These are phyloP conservation scores for Fusarium marasasianum DNA, from an alignment of 2,329 filamentous ascomycete species.

Conservation along the genomic window DNA sequence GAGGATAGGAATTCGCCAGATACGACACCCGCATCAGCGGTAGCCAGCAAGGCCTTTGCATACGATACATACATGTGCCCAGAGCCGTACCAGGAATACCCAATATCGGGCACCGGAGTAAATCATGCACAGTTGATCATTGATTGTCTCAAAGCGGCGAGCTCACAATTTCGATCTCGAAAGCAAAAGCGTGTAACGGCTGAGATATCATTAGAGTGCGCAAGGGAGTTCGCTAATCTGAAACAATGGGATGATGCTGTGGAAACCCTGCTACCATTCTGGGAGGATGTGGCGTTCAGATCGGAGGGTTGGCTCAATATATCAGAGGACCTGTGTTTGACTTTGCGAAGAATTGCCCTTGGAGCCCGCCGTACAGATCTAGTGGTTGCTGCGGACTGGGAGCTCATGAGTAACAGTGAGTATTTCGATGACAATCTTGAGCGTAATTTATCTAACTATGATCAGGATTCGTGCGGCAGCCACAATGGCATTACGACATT, in stretches of 20 bases:
- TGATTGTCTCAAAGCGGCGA: conserved; percentile 61
- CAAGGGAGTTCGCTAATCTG: conserved; percentile 62
- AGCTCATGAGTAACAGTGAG: conserved; percentile 68
- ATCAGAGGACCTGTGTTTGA: conserved; percentile 69
- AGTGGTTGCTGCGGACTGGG: conserved; percentile 71
- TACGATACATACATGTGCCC: conserved; percentile 76
- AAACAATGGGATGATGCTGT: conserved; percentile 64
- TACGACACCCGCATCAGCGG: conserved; percentile 55
- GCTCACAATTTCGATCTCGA: conserved; percentile 62
- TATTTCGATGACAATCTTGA: conserved; percentile 5
- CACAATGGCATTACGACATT: conserved; percentile 71
- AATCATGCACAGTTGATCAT: conserved; percentile 67
- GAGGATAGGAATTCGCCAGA: conserved; percentile 64
- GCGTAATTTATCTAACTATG: conserved; percentile 6
- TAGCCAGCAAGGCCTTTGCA: conserved; percentile 61
- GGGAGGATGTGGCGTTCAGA: conserved; percentile 66
- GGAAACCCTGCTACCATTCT: conserved; percentile 64
- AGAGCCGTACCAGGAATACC: conserved; percentile 68
- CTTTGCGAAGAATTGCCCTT: conserved; percentile 65
- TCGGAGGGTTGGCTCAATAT: conserved; percentile 68
- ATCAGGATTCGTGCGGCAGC: conserved; percentile 62
- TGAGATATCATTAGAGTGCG: conserved; percentile 67
- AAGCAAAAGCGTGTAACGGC: conserved; percentile 63
- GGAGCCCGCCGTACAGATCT: conserved; percentile 63
- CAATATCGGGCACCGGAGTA: conserved; percentile 59